phyloP scores from a whole-genome alignment of 140 eudicot species.

The Flaveria floridana region DNA sequence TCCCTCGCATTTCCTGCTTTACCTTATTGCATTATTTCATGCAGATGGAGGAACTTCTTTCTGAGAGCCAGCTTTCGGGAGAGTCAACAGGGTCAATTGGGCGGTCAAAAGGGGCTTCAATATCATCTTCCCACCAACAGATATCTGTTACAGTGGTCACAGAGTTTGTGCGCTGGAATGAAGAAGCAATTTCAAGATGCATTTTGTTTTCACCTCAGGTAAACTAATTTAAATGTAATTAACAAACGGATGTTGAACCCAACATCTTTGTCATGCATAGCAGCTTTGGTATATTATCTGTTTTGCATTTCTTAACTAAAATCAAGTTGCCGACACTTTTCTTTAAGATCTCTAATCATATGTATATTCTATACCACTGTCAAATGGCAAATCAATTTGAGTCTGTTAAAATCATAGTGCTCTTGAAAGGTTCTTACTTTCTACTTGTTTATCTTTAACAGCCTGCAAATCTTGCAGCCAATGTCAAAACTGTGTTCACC shows the following conservation, averaged over 20 bases:
- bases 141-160: slow-evolving; percentile 98
- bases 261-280: slow-evolving; percentile 12
- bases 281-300: slow-evolving; percentile 15
- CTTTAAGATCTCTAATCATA: not conserved
- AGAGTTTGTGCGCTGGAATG: slow-evolving; percentile 99
- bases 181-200: slow-evolving; percentile 94
- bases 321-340: not conserved
- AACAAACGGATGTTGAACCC: slow-evolving; percentile 1
- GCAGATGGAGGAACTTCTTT: slow-evolving; percentile 88
- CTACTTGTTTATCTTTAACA: slow-evolving; percentile 38
- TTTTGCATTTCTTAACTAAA: not conserved
- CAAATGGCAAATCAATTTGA: not conserved
- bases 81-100: slow-evolving; percentile 90
- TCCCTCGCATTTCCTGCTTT: too few relatives aligned
- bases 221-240: slow-evolving; percentile 8
- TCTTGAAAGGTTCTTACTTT: slow-evolving; percentile 20
- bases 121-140: slow-evolving; percentile 81
- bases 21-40: not conserved
- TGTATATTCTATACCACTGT: slow-evolving; percentile 6
- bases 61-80: slow-evolving; percentile 73
- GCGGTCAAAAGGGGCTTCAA: slow-evolving; percentile 90
- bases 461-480: slow-evolving; percentile 90
- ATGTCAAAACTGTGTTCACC: slow-evolving; percentile 80
- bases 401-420: not conserved
- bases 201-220: slow-evolving; percentile 90